Evolutionary conservation across 2,329 filamentous ascomycete species (phyloP), one percentile per base, ranked within the genome.

Genomic region (Kalmusia sp.): DNA sequence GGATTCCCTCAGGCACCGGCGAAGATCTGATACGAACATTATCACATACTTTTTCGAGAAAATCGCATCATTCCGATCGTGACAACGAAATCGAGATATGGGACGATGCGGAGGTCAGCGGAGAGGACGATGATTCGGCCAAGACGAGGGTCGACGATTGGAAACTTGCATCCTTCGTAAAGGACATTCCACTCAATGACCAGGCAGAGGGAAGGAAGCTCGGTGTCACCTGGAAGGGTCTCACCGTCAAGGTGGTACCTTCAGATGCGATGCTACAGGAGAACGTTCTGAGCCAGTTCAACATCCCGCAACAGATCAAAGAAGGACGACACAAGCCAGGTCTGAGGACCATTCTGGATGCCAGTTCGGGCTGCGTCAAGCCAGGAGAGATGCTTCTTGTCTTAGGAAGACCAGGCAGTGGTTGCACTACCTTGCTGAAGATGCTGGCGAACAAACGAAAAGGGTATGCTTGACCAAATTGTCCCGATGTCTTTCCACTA

Each of bases 291-390:
- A 58, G 54, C 25, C 61, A 50, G 43, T 56, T 59, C 50, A 59
- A 63, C 34, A 57, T 63, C 12, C 54, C 52, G 17, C 55, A 57
- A 39, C 44, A 43, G 24, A 47, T 61, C 11, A 47, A 45, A 12
- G 58, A 61, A 27, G 39, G 41, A 28, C 52, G 58, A 46, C 53
- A 56, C 9, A 54, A 54, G 27, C 41, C 50, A n/a, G 31, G 15
- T 6, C 19, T 59, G 34, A 52, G 47, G 39, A 58, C 57, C 8
- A 61, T 63, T 19, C 12, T 63, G n/a, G 80, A 87, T 85, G n/a
- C 71, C 87, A 87, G n/a, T 88, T 85, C 59, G 14, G 39, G 39
- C n/a, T 47, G 44, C 14, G 84, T 90, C 44, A 86, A 86, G 68
- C 87, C 87, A 0, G 80, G 81, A 4, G 76, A 77, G 61, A 61